Evolutionary conservation across 441 rosid genomes (phyloP), one percentile per base, ranked within the genome.

Genomic region (Adansonia rubrostipa): DNA sequence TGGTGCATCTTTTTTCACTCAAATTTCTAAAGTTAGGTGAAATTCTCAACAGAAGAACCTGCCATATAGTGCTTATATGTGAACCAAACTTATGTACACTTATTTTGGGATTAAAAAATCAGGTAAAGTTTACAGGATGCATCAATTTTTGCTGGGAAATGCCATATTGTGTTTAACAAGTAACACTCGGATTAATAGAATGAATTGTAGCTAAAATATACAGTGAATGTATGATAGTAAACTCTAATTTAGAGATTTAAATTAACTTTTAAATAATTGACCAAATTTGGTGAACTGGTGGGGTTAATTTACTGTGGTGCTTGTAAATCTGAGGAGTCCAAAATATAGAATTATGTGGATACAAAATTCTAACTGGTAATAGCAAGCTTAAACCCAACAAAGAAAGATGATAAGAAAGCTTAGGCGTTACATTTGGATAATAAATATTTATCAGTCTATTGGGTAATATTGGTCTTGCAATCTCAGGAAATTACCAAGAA

Each of bases 351-450:
- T 6, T 24, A 11, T 61, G 19, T 54, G 11, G 13, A 36, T 22
- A 20, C 5, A 22, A 20, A 60, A 60, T 22, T 20, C 33, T 60
- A 14, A 9, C 71, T 24, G 8, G 60, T 69, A 13, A 24, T 44
- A 19, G 24, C 73, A 69, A 69, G 42, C 33, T 47, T 68, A 45
- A 45, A 68, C 28, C 14, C 51, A 66, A 68, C 54, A 13, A 20
- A 0, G 40, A 68, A 68, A 68, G n/a, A 68, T 47, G 28, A 68
- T 24, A 68, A 68, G 73, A 68, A 69, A 50, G 11, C 45, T 50
- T 42, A 68, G 54, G 13, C 33, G 10, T 68, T 66, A 44, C 14
- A 19, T 24, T 22, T 66, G 53, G 51, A 44, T 19, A 66, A 45
- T 68, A 5, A 68, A 10, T 19, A 44, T 45, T 36, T 20, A 36